Base-by-base conservation (phyloP, 1,284 basidiomycete genomes). In the Ceratobasidium papillatum region DNA sequence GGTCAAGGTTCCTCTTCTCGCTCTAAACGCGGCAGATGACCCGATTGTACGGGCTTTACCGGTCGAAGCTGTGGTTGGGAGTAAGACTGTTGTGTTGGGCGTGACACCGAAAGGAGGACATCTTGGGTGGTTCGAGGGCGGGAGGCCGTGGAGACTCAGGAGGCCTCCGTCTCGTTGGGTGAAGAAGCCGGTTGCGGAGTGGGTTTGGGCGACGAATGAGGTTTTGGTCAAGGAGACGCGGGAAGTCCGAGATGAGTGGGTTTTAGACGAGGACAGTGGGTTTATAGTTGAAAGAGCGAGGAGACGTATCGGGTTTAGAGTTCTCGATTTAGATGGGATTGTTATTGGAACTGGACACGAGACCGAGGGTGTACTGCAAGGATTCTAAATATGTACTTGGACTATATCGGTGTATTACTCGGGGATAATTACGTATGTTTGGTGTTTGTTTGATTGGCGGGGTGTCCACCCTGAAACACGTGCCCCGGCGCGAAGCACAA, bases 21-120 rank as follows among this genome's bases (percentile, higher is more conserved):
- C 92, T 9, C 87, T 99, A 78, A 97, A 95, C 80, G 89, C 97
- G 0, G 88, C 89, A 49, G 96, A 99, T 82, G 97, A 99, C 83
- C 98, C 98, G 1, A 90, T 99, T 30, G 91, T 90, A 74, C 87
- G 83, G 72, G 86, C 87, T 74, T 83, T 91, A 8, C 77, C 77
- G 7, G 68, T 76, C 59, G 75, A 77, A 56, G 74, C 56, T n/a
- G 73, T 61, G 2, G 27, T 52, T 2, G 38, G 59, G 43, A 76
- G 75, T 61, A 74, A 74, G 43, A 66, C 72, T 74, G 88, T 95
- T 12, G 87, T 90, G 11, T 87, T 93, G 80, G 91, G 87, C 14
- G 83, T 94, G 71, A 97, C 97, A 0, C 84, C 86, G 43, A 86
- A 87, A 19, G 97, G 98, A 0, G 98, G 98, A 0, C 97, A 99